These are phyloP conservation scores for Jackrogersella multiformis DNA, from an alignment of 495 filamentous ascomycete genomes.

Conservation along the genomic window DNA sequence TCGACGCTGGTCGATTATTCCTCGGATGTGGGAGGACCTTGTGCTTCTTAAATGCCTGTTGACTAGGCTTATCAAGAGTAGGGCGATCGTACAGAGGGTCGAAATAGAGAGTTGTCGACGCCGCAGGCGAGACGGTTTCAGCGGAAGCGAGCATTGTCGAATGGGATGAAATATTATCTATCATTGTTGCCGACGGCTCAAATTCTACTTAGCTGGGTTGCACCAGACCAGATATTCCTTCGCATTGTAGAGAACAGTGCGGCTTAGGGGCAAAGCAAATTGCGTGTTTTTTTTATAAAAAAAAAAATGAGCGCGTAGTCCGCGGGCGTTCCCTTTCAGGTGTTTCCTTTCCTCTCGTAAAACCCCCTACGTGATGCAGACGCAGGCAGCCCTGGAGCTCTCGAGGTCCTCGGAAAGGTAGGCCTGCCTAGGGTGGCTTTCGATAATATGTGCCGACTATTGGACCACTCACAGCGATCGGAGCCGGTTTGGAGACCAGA, in stretches of 20 bases:
- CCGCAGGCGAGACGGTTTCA: conserved; percentile 37
- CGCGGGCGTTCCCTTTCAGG: conserved; percentile 14
- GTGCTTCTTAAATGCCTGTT: conserved; percentile 62
- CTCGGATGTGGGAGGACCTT: conserved; percentile 63
- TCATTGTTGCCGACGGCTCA: conserved; percentile 26
- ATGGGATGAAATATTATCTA: conserved; percentile 25
- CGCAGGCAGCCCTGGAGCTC: conserved; percentile 31
- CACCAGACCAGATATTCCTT: conserved; percentile 28
- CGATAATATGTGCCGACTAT: conserved; percentile 25
- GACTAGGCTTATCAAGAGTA: conserved; percentile 40
- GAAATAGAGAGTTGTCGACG: conserved; percentile 45
- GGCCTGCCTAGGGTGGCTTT: conserved; percentile 10
- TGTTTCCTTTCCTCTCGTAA: conserved; percentile 20
- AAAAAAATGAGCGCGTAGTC: conserved; percentile 17
- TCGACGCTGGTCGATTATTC: conserved; percentile 43
- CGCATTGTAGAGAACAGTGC: conserved; percentile 28
- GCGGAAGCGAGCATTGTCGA: conserved; percentile 42
- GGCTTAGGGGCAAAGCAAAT: conserved; percentile 13
- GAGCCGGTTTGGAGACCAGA: conserved; percentile 36
- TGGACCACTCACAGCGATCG: conserved; percentile 40
- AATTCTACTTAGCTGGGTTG: conserved; percentile 31
- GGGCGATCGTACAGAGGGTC: conserved; percentile 37
- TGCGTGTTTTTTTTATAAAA: conserved; percentile 9
- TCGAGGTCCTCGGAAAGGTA: conserved; percentile 21
- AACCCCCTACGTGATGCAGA: conserved; percentile 38